A percentile compares a stretch with the other conserved stretches of the same genome.
These are phyloP conservation scores for Dictyostelium brefeldianum DNA, from an alignment of 78 protist species.

Conservation along the genomic window DNA sequence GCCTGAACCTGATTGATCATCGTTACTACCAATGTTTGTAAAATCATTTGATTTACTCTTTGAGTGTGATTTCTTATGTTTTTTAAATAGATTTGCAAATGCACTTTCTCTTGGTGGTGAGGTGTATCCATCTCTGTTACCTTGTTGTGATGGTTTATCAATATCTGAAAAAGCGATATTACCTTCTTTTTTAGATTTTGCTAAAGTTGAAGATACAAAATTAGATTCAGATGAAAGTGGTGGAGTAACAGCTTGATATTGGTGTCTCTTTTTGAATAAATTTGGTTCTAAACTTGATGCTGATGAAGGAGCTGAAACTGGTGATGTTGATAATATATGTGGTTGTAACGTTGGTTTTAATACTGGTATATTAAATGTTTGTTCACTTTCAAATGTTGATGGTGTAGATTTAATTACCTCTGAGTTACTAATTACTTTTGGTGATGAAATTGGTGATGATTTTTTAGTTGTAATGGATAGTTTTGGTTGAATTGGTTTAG, in stretches of 20 bases:
- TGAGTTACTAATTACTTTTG: neutral
- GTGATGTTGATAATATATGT: neutral
- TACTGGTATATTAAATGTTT: neutral
- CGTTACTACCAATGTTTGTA: neutral
- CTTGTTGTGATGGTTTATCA: neutral
- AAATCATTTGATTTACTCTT: neutral
- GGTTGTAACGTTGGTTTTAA: neutral
- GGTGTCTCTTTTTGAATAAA: neutral
- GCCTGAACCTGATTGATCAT: neutral
- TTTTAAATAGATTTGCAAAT: conserved; percentile 13
- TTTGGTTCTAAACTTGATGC: neutral
- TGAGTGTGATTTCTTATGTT: conserved; percentile 24
- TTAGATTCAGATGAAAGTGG: neutral
- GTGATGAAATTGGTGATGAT: neutral
- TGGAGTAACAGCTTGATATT: neutral
- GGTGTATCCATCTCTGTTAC: neutral
- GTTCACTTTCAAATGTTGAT: conserved; percentile 7
- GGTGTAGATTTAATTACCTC: neutral
- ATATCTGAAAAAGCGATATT: neutral
- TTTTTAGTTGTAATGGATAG: neutral
- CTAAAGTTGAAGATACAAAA: neutral
- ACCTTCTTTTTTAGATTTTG: neutral
- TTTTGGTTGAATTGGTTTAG: neutral
- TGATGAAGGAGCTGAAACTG: neutral
- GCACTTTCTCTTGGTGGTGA: conserved; percentile 7